Evolutionary conservation across 202 grass and related monocot species (phyloP), one percentile per base, ranked within the genome.

Genomic region (Bolboschoenoplectus hybrid): DNA sequence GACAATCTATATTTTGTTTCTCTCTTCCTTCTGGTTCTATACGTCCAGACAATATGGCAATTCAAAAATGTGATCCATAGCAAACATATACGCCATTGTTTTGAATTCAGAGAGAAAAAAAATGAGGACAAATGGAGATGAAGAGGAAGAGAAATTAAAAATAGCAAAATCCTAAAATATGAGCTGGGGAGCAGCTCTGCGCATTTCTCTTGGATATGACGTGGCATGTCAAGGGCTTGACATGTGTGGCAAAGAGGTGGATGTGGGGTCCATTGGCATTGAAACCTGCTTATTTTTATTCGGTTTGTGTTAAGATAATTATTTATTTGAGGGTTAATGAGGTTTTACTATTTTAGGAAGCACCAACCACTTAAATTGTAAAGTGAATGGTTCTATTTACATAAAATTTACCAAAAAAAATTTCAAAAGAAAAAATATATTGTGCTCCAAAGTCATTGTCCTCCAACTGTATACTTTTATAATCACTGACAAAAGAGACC

Each of bases 81-180:
- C 74, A 78, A 78, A 2, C 13, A 13, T 39, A 57, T 78, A 13
- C 74, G 74, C 74, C 74, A 57, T 78, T 60, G 34, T 84, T 56
- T 52, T 84, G 1, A 12, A 70, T 67, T 70, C 44, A 55, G 45
- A 38, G 81, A 53, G 35, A 58, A 40, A 58, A 40, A 9, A 52
- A 67, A 11, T 14, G 36, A 4, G 35, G 36, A 40, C 26, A 26
- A 40, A 73, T 47, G 35, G 12, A 66, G 13, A 55, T 84, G 63
- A 51, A 70, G 81, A 84, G 8, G 81, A 17, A 13, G 13, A 11
- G 46, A 70, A 70, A 70, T 69, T 84, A 57, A 84, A 84, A 69
- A 84, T 67, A 84, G 81, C 44, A 84, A 83, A 84, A 65, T 70
- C 13, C 32, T 70, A 14, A 70, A 70, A 56, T 19, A 36, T 52